A percentile compares a stretch with the other conserved stretches of the same genome.
Conservation (phyloP, 345 rosid species). For the Rhizophora mangle region DNA sequence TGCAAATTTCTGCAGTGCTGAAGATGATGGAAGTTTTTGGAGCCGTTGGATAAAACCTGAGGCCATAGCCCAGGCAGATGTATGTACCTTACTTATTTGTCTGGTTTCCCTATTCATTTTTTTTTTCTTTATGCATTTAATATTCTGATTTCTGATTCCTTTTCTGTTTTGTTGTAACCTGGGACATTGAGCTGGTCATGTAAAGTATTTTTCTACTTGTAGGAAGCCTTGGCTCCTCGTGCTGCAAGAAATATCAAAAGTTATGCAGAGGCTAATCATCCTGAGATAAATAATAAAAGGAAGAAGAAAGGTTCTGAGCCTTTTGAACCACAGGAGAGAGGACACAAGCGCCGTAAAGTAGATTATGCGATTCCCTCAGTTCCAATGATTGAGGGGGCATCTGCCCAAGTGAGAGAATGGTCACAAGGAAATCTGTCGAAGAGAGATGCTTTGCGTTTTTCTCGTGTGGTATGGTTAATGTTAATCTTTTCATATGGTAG, state of each 20-base stretch:
- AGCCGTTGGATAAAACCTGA: slow-evolving; percentile 99
- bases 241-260: slow-evolving; percentile 92
- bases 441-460: slow-evolving; percentile 94
- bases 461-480: slow-evolving; percentile 64
- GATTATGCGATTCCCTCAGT: slow-evolving; percentile 59
- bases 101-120: too few species aligned
- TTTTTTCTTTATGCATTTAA: too few species aligned
- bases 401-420: slow-evolving; percentile 98
- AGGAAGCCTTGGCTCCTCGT: slow-evolving; percentile 95
- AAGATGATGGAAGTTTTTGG: slow-evolving; percentile 98
- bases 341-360: slow-evolving; percentile 73
- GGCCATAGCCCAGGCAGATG: slow-evolving; percentile 81
- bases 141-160: too few species aligned
- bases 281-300: slow-evolving; percentile 75
- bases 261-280: slow-evolving; percentile 78
- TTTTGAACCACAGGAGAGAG: slow-evolving; percentile 60
- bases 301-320: slow-evolving; percentile 81
- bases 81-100: slow-evolving; percentile 27
- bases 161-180: too few species aligned
- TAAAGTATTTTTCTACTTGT: slow-evolving; percentile 12
- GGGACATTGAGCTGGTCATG: too few species aligned
- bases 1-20: slow-evolving; percentile 82
- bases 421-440: slow-evolving; percentile 89
- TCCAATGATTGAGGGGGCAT: slow-evolving; percentile 85
- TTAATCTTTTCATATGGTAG: neutral